Percentiles rank a stretch among this genome's conserved stretches.
phyloP scores from a whole-genome alignment of 192 early-diverging fungal species.

The Haplosporangium gracile region DNA sequence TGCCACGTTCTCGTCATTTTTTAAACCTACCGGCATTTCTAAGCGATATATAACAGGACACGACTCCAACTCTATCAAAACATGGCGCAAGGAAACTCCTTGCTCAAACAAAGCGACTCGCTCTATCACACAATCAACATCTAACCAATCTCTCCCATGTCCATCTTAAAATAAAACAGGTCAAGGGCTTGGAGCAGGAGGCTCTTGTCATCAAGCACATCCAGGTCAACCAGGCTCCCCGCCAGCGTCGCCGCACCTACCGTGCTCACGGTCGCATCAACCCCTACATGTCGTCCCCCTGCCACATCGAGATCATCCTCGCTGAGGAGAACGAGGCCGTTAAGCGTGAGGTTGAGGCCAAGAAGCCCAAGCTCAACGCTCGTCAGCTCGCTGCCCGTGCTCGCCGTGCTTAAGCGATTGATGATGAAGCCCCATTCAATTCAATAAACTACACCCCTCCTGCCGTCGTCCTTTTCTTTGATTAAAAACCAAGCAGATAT shows the following conservation, averaged over 20 bases:
- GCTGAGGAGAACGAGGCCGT: slow-evolving; percentile 91
- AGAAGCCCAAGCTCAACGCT: slow-evolving; percentile 68
- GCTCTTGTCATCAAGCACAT: slow-evolving; percentile 94
- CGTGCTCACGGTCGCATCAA: slow-evolving; percentile 93
- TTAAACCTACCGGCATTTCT: no score
- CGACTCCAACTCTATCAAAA: background rate
- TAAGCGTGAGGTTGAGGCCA: slow-evolving; percentile 74
- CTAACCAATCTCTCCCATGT: background rate
- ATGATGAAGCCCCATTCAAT: background rate
- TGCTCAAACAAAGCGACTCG: no score
- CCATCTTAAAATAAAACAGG: slow-evolving; percentile 53
- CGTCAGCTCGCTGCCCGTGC: slow-evolving; percentile 69
- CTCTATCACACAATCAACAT: background rate
- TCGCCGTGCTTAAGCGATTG: slow-evolving; percentile 56
- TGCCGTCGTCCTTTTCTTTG: slow-evolving; percentile 4
- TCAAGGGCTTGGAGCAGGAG: slow-evolving; percentile 93
- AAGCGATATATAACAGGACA: no score
- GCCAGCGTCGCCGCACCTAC: slow-evolving; percentile 97
- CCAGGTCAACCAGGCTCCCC: slow-evolving; percentile 98
- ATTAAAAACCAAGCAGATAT: no score
- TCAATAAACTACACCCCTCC: background rate
- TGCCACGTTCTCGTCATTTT: no score
- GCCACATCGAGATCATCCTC: slow-evolving; percentile 97
- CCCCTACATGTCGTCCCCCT: slow-evolving; percentile 95
- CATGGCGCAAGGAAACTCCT: background rate